phyloP scores from a whole-genome alignment of 2,329 filamentous ascomycete genomes.

The Clonostachys rhizophaga region DNA sequence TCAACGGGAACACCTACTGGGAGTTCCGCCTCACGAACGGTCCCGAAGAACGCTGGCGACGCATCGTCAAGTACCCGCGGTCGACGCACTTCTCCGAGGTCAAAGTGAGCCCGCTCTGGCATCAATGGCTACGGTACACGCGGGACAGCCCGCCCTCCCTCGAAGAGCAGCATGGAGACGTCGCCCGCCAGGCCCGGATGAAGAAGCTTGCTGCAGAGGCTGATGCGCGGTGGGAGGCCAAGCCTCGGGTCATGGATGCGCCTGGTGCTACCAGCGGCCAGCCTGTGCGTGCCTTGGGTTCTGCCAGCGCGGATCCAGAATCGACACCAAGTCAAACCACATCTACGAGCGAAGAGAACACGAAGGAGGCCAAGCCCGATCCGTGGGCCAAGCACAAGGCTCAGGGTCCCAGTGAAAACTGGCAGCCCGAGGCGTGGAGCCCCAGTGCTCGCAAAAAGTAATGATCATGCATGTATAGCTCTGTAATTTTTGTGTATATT shows the following conservation, averaged over 20 bases:
- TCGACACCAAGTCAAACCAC: constrained; percentile 1
- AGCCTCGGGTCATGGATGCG: constrained; percentile 36
- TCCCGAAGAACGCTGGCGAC: constrained; percentile 45
- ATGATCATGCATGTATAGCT: not conserved
- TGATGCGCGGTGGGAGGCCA: constrained; percentile 60
- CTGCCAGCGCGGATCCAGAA: not conserved
- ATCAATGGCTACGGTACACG: constrained; percentile 64
- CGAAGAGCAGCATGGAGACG: constrained; percentile 50
- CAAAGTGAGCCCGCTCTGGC: constrained; percentile 57
- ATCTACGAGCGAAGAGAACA: constrained; percentile 9
- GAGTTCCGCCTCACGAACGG: constrained; percentile 52
- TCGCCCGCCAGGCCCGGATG: constrained; percentile 46
- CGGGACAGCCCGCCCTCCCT: constrained; percentile 49
- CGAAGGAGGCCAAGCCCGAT: constrained; percentile 24
- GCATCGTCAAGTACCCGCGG: constrained; percentile 56
- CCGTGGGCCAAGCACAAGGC: constrained; percentile 52
- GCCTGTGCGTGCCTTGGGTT: constrained; percentile 12
- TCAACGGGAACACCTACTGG: constrained; percentile 65
- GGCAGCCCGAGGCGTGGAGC: constrained; percentile 62
- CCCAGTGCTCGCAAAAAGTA: constrained; percentile 33
- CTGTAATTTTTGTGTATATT: not conserved
- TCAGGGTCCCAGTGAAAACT: constrained; percentile 53
- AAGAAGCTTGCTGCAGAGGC: constrained; percentile 54
- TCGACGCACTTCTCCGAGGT: constrained; percentile 50
- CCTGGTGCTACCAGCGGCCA: constrained; percentile 10